Conservation (phyloP, 371 early-diverging fungal genomes). For the Apophysomyces ossiformis region DNA sequence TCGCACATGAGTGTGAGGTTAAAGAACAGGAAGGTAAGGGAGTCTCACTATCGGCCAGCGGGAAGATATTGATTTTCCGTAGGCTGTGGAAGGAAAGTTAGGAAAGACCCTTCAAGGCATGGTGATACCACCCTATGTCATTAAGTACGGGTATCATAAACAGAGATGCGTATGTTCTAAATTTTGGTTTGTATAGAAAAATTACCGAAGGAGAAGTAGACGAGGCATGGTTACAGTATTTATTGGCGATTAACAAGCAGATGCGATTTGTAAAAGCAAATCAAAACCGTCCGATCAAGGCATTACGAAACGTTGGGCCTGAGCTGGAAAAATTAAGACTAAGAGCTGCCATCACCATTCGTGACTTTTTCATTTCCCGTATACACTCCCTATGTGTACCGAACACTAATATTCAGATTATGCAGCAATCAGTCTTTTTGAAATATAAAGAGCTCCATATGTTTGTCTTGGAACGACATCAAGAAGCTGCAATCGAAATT, state of each 20-base stretch:
- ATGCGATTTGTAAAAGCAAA: slow-evolving; percentile 81
- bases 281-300: slow-evolving; percentile 63
- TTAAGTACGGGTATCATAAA: slow-evolving; percentile 48
- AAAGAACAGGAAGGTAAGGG: slow-evolving; percentile 77
- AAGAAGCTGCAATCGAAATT: slow-evolving; percentile 89
- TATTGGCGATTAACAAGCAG: slow-evolving; percentile 82
- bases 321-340: slow-evolving; percentile 86
- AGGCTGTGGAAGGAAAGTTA: slow-evolving; percentile 72
- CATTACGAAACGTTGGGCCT: slow-evolving; percentile 84
- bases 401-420: slow-evolving; percentile 89
- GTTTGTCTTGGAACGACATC: slow-evolving; percentile 86
- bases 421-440: slow-evolving; percentile 87
- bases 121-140: slow-evolving; percentile 80
- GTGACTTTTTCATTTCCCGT: slow-evolving; percentile 83
- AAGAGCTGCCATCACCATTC: slow-evolving; percentile 81
- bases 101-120: slow-evolving; percentile 79
- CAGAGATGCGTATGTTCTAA: neutral
- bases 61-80: neutral
- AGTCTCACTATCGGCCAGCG: neutral
- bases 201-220: slow-evolving; percentile 90
- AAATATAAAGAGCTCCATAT: slow-evolving; percentile 88
- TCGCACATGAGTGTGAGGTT: slow-evolving; percentile 79
- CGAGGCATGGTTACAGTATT: slow-evolving; percentile 80
- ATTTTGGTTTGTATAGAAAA: slow-evolving; percentile 45
- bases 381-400: slow-evolving; percentile 84